Evolutionary conservation across 768 basidiomycete genomes (phyloP), one percentile per base, ranked within the genome.

Genomic region (Kwoniella sp.): DNA sequence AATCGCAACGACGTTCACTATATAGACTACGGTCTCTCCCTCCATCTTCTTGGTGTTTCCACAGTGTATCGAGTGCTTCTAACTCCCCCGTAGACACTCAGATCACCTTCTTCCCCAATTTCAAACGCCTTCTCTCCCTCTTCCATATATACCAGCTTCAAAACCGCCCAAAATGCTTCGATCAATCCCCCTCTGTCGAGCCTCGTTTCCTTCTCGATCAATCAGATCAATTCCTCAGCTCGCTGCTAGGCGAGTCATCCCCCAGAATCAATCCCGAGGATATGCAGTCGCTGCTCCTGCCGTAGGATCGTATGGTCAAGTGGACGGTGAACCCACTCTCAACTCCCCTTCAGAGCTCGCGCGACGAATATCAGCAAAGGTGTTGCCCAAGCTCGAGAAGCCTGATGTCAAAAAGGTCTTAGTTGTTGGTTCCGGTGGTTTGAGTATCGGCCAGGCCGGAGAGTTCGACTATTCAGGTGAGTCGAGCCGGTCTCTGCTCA

Each of bases 401-500:
- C 91, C 94, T 15, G 87, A 96, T 69, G 93, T 98, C 55, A 87
- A 89, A 80, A 93, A 92, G 76, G 96, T 98, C 55, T 86, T 97
- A 70, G 92, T 98, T 65, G 92, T 99, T 24, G 96, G 96, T 63
- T 90, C 88, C 70, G 96, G 96, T 70, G 96, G 96, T 58, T 87
- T 99, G 50, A 89, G 88, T 73, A 99, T 99, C 61, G 96, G 96
- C 27, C 96, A 99, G 80, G 96, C 96, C 4, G 96, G 96, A 80
- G 96, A 99, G 82, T 99, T 99, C 80, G 96, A 99, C 80, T 99
- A 99, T 80, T 97, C 95, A 21, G 96, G 82, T 82, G 46, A 67
- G 81, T 67, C 50, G 44, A 19, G 13, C n/a, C n/a, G n/a, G n/a
- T n/a, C n/a, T n/a, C n/a, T n/a, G n/a, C n/a, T n/a, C n/a, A n/a